A percentile compares a stretch with the other conserved stretches of the same genome.
Conservation (phyloP, 768 basidiomycete species). For the Leccinum fibrillosum region DNA sequence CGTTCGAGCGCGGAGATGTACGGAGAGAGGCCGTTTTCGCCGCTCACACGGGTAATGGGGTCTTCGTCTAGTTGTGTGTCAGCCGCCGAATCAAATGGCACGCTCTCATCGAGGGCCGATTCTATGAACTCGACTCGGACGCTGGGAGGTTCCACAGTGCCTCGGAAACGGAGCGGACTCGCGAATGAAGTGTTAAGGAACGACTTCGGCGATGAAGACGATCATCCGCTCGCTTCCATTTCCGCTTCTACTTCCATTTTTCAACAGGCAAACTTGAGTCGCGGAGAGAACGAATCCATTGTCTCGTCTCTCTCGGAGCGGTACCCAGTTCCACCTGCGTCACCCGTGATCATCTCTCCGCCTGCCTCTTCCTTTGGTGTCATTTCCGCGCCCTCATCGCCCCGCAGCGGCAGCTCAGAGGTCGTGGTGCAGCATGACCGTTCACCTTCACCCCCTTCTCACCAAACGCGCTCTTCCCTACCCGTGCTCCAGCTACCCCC, state of each 20-base stretch:
- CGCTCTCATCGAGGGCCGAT: constrained; percentile 9
- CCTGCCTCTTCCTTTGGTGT: constrained; percentile 23
- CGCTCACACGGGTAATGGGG: constrained; percentile 23
- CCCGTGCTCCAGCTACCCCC: constrained; percentile 17
- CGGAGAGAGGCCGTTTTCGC: constrained; percentile 23
- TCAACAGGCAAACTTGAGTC: neutral
- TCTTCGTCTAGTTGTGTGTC: constrained; percentile 8
- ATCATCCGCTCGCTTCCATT: neutral
- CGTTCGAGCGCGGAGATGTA: constrained; percentile 29
- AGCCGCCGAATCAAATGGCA: neutral
- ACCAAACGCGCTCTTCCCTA: neutral
- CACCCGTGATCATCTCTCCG: constrained; percentile 27
- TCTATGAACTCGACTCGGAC: constrained; percentile 10
- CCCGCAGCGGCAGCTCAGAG: constrained; percentile 16
- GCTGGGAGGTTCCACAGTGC: constrained; percentile 4
- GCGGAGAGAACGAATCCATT: constrained; percentile 1
- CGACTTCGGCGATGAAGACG: neutral
- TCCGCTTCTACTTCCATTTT: neutral
- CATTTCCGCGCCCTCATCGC: constrained; percentile 22
- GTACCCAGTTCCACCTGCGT: constrained; percentile 28
- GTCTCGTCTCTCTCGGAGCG: constrained; percentile 31
- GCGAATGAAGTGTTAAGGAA: constrained; percentile 9
- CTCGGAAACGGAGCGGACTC: constrained; percentile 19
- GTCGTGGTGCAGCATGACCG: constrained; percentile 6
- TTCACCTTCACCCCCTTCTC: neutral